Base-by-base conservation (phyloP, 139 green algal genomes). In the Chlamydomonas asymmetrica region DNA sequence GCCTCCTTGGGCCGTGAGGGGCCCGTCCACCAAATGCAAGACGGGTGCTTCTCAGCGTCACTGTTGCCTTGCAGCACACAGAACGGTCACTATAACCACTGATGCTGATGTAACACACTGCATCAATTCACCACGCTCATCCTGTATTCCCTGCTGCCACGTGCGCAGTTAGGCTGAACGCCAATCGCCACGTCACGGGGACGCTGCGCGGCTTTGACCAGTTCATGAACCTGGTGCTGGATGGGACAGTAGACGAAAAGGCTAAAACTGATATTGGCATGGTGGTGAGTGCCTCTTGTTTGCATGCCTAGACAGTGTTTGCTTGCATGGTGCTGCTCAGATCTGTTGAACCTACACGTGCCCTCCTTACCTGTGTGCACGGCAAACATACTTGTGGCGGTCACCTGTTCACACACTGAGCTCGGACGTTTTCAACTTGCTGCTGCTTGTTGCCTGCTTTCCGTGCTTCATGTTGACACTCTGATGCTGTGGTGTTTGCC, bases 191-290 rank as follows among this genome's bases (percentile, higher is more conserved):
- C 34, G 96, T 99, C 31, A 94, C 94, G 2, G 96, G 96, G 1
- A 90, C 96, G 20, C 91, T 99, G 31, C 86, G 96, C 0, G 96
- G 96, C 0, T 99, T 98, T 73, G 96, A 99, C 80, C 94, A 98
- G 82, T 99, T 99, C 82, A 98, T 99, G 94, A 99, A 99, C 85
- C 80, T 99, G 5, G 96, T 99, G 79, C 83, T 99, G 73, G 96
- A 99, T 84, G 84, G 89, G 57, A 93, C 92, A 2, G 88, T 98
- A 35, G 95, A 99, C 65, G 91, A 95, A 63, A 95, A 98, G 76
- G 80, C 86, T 18, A 97, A 97, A 59, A 84, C 82, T 25, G 94
- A 98, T 62, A 92, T 98, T 40, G 96, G 96, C 69, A 99, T 99
- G 96, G 94, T 99, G 81, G 95, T 98, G 59, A 84, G 82, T 82